phyloP scores from a whole-genome alignment of 1,284 basidiomycete genomes.

The Erythrobasidium hasegawianum region DNA sequence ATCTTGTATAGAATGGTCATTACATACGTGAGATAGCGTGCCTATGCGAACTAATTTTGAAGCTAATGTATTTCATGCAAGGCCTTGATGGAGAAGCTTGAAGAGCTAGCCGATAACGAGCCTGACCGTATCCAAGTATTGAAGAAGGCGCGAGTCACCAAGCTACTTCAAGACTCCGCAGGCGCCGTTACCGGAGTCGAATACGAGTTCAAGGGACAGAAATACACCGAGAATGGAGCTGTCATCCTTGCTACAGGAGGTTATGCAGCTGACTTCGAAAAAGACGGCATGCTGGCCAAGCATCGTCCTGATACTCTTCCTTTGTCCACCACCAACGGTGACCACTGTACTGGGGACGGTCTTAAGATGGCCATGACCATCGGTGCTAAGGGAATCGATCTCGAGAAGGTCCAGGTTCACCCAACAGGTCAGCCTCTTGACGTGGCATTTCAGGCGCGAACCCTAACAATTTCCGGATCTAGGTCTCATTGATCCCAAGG shows the following conservation, averaged over 20 bases:
- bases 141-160: slow-evolving; percentile 85
- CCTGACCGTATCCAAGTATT: slow-evolving; percentile 86
- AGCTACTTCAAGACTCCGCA: slow-evolving; percentile 75
- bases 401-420: slow-evolving; percentile 98
- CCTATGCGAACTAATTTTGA: too few species aligned
- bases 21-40: slow-evolving; percentile 31
- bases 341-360: slow-evolving; percentile 93
- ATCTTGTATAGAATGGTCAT: slow-evolving; percentile 28
- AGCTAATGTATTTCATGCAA: slow-evolving; percentile 53
- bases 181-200: slow-evolving; percentile 76
- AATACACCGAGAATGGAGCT: slow-evolving; percentile 74
- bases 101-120: slow-evolving; percentile 77
- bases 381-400: slow-evolving; percentile 82
- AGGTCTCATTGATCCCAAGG: slow-evolving; percentile 85
- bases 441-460: too few species aligned
- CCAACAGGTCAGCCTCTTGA: slow-evolving; percentile 83
- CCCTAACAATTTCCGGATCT: too few species aligned
- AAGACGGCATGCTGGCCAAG: slow-evolving; percentile 71
- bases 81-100: slow-evolving; percentile 84
- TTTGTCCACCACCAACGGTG: slow-evolving; percentile 91
- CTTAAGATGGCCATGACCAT: slow-evolving; percentile 79
- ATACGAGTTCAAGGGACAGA: slow-evolving; percentile 74
- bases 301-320: slow-evolving; percentile 86
- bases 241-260: slow-evolving; percentile 92
- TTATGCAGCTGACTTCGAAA: slow-evolving; percentile 92